Evolutionary conservation across 768 basidiomycete genomes (phyloP).

Genomic region (Amyloporia xantha): DNA sequence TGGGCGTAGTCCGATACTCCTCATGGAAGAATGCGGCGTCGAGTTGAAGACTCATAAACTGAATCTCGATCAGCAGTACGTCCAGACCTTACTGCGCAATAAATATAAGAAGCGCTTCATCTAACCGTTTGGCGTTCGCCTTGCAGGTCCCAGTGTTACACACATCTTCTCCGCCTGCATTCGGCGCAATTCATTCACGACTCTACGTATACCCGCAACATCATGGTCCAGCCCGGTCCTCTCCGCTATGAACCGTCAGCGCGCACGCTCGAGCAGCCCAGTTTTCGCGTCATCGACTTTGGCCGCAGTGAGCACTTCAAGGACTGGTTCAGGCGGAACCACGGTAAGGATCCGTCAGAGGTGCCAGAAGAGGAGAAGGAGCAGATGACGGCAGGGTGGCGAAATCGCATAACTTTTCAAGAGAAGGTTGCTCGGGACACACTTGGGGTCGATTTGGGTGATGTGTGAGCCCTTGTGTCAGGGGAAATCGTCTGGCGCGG

Average conservation of each 20-base stretch:
- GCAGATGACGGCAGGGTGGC: too few relatives aligned
- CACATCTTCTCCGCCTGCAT: conserved; percentile 37
- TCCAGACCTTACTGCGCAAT: neutral
- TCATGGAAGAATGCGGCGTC: conserved; percentile 42
- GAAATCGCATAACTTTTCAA: too few relatives aligned
- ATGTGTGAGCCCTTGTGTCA: too few relatives aligned
- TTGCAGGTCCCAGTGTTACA: conserved; percentile 21
- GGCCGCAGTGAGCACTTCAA: conserved; percentile 27
- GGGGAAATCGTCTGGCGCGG: too few relatives aligned
- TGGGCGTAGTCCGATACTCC: conserved; percentile 32
- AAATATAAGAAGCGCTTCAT: too few relatives aligned
- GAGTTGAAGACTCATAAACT: conserved; percentile 26
- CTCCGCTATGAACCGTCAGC: conserved; percentile 25
- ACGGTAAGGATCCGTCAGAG: neutral
- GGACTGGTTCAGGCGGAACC: neutral
- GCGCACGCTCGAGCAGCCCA: conserved; percentile 25
- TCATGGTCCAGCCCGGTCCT: conserved; percentile 37
- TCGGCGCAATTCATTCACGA: conserved; percentile 31
- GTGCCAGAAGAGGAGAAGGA: too few relatives aligned
- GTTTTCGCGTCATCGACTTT: conserved; percentile 47
- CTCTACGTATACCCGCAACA: conserved; percentile 37
- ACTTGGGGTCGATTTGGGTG: too few relatives aligned
- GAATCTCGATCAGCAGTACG: conserved; percentile 12
- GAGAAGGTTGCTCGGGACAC: too few relatives aligned
- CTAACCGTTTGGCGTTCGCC: neutral